Evolutionary conservation across 2,329 filamentous ascomycete genomes (phyloP), one percentile per base, ranked within the genome.

Genomic region (Dactylellina haptotyla): DNA sequence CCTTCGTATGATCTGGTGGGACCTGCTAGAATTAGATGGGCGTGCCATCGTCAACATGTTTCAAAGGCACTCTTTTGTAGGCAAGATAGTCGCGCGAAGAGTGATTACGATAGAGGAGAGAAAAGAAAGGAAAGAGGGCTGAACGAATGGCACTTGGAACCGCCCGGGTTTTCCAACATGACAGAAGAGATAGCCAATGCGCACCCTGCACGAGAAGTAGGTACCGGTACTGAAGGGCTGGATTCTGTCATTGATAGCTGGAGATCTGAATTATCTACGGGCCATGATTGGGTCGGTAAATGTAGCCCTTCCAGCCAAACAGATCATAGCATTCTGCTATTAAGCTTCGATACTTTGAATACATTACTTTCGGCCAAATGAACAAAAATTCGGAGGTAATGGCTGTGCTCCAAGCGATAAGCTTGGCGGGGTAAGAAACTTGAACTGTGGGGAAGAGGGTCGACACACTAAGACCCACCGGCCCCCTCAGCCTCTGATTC

Each of bases 201-300:
- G 39, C 32, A 34, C n/a, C n/a, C 14, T 34, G 16, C 39, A n/a
- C n/a, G 46, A 26, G 14, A 37, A 6, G 50, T 4, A n/a, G n/a
- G 57, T 61, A 50, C 53, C 9, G 26, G n/a, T 39, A 48, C 48
- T 0, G 4, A n/a, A n/a, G n/a, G n/a, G n/a, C 5, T 51, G 12
- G 46, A 37, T 57, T 57, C 50, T 16, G 50, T 54, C 50, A 37
- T 54, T 28, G 32, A 30, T 20, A 23, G 32, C 12, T 51, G 5
- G 48, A 18, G 12, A 12, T 32, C 16, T 37, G 4, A 14, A n/a
- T 16, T 10, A 18, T 43, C 37, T 41, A 58, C 6, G 18, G n/a
- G 9, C 14, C 20, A 34, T 54, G 69, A 73, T 73, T 73, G 69
- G 69, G 41, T 73, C 69, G 69, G 69, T 73, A 73, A 73, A 51